Evolutionary conservation across 352 stramenopile species (phyloP).

Genomic region (Thraustochytrium aureum): DNA sequence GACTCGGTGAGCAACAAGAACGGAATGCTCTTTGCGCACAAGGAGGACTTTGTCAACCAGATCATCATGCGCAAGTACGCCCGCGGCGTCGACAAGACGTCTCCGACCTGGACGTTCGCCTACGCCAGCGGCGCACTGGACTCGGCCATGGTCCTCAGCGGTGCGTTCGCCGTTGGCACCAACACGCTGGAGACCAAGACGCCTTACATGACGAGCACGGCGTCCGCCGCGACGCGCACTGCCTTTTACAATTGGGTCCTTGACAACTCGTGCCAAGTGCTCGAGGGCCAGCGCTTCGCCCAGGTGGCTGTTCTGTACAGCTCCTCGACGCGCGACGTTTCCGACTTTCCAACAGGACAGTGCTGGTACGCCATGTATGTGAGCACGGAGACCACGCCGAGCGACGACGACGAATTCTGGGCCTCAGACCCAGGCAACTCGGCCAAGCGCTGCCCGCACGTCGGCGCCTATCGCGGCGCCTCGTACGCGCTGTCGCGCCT

Average conservation of each 20-base stretch:
- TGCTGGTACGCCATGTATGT: conserved; percentile 37
- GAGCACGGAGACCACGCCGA: not conserved
- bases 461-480: conserved; percentile 39
- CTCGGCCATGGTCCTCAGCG: conserved; percentile 17
- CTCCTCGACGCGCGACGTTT: conserved; percentile 41
- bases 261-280: conserved; percentile 19
- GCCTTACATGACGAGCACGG: not conserved
- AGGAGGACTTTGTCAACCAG: conserved; percentile 50
- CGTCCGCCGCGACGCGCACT: not conserved
- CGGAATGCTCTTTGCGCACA: conserved; percentile 14
- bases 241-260: conserved; percentile 21
- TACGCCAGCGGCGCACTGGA: not conserved
- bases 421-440: not conserved
- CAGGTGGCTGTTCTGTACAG: conserved; percentile 32
- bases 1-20: conserved; percentile 31
- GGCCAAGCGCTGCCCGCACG: conserved; percentile 8
- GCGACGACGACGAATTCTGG: conserved; percentile 35
- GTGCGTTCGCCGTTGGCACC: conserved; percentile 30
- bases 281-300: not conserved
- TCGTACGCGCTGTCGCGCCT: conserved; percentile 14
- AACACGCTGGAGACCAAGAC: conserved; percentile 40
- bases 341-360: not conserved
- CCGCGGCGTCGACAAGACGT: conserved; percentile 8
- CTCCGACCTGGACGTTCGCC: conserved; percentile 45
- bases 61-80: conserved; percentile 51